Evolutionary conservation across 176 grass and related monocot species (phyloP).

Genomic region (Chloris gayana): DNA sequence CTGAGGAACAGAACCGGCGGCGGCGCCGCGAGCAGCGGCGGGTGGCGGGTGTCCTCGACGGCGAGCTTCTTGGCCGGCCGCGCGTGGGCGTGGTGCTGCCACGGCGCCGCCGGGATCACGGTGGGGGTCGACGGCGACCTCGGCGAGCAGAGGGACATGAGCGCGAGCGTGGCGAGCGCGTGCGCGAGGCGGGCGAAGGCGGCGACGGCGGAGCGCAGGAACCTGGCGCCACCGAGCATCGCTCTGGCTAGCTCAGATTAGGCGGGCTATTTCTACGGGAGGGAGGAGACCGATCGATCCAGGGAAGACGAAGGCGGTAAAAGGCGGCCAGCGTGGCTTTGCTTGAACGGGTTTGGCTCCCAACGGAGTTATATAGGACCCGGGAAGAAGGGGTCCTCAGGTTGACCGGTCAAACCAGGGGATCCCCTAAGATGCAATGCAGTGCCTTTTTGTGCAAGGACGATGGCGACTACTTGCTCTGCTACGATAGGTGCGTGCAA

Average conservation of each 20-base stretch:
- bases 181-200: conserved; percentile 37
- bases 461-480: background rate
- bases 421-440: background rate
- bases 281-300: background rate
- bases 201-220: conserved; percentile 33
- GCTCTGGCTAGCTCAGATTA: conserved; percentile 3
- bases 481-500: background rate
- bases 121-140: background rate
- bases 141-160: conserved; percentile 33
- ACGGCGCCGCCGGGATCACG: background rate
- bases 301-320: background rate
- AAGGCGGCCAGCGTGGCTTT: background rate
- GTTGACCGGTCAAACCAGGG: background rate
- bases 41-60: background rate
- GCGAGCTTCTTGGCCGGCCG: background rate
- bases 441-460: background rate
- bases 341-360: background rate
- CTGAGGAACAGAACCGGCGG: background rate
- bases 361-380: background rate
- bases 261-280: conserved; percentile 15
- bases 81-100: background rate
- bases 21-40: background rate
- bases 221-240: conserved; percentile 40
- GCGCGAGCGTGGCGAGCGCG: background rate
- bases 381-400: conserved; percentile 26